A percentile compares a stretch with the other conserved stretches of the same genome.
Conservation (phyloP, 2,329 filamentous ascomycete genomes). For the Cercospora sp. region DNA sequence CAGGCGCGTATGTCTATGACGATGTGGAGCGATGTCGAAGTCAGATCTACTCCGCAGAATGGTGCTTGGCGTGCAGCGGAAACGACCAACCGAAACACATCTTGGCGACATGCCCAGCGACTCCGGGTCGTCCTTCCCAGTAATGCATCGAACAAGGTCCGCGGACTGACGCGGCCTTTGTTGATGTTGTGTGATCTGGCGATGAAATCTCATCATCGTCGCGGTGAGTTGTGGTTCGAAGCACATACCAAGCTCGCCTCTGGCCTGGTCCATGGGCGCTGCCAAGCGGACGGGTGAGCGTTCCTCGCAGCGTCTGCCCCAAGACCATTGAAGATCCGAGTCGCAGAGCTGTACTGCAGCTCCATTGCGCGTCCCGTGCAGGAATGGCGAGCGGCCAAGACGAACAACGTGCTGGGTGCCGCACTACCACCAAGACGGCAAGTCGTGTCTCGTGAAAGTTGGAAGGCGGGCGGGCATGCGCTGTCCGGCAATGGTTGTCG, state of each 20-base stretch:
- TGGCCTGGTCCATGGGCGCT: background rate
- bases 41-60: slow-evolving; percentile 18
- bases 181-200: background rate
- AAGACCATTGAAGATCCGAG: background rate
- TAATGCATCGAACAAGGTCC: slow-evolving; percentile 1
- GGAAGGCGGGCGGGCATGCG: background rate
- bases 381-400: background rate
- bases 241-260: background rate
- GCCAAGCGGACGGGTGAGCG: background rate
- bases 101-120: slow-evolving; percentile 12
- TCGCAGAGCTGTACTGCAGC: background rate
- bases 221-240: background rate
- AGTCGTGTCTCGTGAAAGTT: background rate
- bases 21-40: slow-evolving; percentile 11
- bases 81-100: slow-evolving; percentile 6
- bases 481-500: slow-evolving; percentile 6
- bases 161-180: slow-evolving; percentile 17
- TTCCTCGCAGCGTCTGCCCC: background rate
- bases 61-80: slow-evolving; percentile 15
- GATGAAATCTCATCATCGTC: background rate
- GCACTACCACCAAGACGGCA: background rate
- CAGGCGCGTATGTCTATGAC: slow-evolving; percentile 17
- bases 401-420: background rate
- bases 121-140: slow-evolving; percentile 7
- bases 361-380: background rate